Percentiles rank a stretch among this genome's conserved stretches.
Evolutionary conservation across 805 yeast species (phyloP).

Genomic region (Myxozyma neglecta): DNA sequence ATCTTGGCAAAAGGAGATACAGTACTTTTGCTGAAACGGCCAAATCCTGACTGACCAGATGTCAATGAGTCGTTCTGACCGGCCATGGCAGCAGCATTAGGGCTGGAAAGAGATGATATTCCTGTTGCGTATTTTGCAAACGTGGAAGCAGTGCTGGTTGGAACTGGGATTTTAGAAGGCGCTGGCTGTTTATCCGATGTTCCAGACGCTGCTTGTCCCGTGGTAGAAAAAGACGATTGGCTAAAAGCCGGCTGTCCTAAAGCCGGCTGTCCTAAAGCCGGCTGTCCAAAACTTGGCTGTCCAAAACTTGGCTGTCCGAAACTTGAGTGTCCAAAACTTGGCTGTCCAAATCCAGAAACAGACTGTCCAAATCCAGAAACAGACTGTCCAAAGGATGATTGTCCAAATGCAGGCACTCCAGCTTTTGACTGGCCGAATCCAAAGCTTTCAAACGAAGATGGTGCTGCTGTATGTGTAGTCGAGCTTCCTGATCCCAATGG

Average conservation of each 20-base stretch:
- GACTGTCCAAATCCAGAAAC: no score
- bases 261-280: constrained; percentile 12
- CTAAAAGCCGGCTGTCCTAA: constrained; percentile 8
- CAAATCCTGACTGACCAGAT: constrained; percentile 1
- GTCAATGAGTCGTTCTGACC: not conserved
- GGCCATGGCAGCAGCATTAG: not conserved
- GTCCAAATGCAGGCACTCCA: no score
- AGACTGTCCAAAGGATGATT: no score
- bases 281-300: not conserved
- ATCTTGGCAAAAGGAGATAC: not conserved
- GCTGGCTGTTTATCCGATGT: not conserved
- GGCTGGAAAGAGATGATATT: not conserved
- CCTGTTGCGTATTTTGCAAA: not conserved
- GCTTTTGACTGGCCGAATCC: no score
- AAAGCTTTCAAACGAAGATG: no score
- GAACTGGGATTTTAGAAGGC: not conserved
- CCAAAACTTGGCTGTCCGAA: not conserved
- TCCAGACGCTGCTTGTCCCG: not conserved
- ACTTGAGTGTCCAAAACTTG: no score
- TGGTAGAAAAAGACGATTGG: not conserved
- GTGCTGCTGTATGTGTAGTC: not conserved
- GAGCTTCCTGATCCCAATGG: constrained; percentile 2
- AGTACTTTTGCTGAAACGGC: not conserved
- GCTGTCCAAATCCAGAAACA: no score
- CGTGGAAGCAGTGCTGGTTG: not conserved